Percentiles rank a stretch among this genome's conserved stretches.
Conservation (phyloP, 345 rosid species). For the Eucalyptus sp. region DNA sequence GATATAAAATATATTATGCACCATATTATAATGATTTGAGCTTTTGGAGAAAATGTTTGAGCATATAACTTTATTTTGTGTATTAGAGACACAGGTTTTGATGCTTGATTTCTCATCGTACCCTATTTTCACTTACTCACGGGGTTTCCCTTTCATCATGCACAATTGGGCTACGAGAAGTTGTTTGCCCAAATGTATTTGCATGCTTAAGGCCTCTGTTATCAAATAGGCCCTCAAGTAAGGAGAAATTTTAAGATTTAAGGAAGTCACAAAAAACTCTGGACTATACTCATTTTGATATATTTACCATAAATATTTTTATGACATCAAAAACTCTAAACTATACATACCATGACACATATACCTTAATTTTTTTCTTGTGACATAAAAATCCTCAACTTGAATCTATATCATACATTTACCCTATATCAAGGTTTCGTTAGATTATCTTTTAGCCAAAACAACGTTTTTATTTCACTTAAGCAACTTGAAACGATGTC, state of each 20-base stretch:
- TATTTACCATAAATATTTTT: too few relatives aligned
- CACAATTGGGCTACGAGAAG: background rate
- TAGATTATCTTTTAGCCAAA: too few relatives aligned
- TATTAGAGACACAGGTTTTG: background rate
- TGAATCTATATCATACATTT: too few relatives aligned
- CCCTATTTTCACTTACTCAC: background rate
- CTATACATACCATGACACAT: too few relatives aligned
- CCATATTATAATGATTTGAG: background rate
- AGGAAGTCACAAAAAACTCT: too few relatives aligned
- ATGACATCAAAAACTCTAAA: too few relatives aligned
- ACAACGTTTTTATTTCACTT: too few relatives aligned
- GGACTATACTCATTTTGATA: too few relatives aligned
- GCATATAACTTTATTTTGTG: background rate
- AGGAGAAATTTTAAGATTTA: background rate
- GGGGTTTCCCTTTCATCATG: background rate
- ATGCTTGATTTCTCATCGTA: background rate
- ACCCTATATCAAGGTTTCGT: too few relatives aligned
- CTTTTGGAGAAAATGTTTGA: background rate
- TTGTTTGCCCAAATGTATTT: background rate
- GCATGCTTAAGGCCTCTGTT: background rate
- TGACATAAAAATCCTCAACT: too few relatives aligned
- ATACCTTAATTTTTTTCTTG: too few relatives aligned
- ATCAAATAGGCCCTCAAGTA: background rate
- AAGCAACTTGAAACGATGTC: too few relatives aligned
- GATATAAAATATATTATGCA: background rate